Evolutionary conservation across 169 alveolate genomes (phyloP).

Genomic region (Babesia caballi): DNA sequence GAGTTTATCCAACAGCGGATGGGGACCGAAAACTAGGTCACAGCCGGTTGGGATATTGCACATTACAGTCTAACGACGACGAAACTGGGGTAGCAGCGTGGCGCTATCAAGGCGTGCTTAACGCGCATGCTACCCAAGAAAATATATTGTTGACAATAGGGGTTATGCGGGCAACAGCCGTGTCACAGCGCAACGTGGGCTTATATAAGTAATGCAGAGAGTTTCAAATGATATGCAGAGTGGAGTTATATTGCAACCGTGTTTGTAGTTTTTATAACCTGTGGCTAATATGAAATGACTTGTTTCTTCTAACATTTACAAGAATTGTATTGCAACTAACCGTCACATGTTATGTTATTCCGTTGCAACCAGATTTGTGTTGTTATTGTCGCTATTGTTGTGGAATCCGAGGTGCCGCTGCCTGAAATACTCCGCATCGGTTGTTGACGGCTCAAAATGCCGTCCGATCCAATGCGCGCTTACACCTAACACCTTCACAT

Average conservation of each 20-base stretch:
- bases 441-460: background rate
- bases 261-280: background rate
- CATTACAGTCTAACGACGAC: too few species aligned
- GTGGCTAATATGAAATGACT: background rate
- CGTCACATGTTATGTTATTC: background rate
- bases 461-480: background rate
- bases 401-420: background rate
- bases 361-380: background rate
- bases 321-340: background rate
- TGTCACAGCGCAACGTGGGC: too few species aligned
- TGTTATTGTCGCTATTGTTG: background rate
- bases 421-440: background rate
- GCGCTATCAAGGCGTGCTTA: too few species aligned
- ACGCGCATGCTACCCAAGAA: too few species aligned
- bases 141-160: too few species aligned
- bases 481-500: background rate
- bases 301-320: background rate
- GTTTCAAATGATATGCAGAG: too few species aligned
- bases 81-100: too few species aligned
- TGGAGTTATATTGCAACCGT: background rate
- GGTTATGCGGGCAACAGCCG: too few species aligned
- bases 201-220: too few species aligned
- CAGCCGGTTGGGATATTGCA: too few species aligned
- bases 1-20: too few species aligned
- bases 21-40: too few species aligned